A percentile compares a stretch with the other conserved stretches of the same genome.
phyloP scores from a whole-genome alignment of 2,329 filamentous ascomycete species.

The Colletotrichum melonis region DNA sequence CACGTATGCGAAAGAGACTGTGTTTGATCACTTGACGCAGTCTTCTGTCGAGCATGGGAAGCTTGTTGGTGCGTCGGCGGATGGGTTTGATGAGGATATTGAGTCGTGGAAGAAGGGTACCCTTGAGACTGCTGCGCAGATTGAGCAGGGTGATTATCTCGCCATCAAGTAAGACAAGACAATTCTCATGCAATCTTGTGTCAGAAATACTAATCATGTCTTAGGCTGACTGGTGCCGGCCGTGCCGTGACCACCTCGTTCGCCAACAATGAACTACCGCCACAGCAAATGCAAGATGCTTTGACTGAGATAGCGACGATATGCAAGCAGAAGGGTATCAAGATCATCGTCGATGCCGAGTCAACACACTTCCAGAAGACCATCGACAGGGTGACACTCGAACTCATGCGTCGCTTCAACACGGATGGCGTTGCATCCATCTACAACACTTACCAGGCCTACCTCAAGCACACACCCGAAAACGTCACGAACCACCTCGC shows the following conservation, averaged over 20 bases:
- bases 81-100: conserved; percentile 44
- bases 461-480: conserved; percentile 59
- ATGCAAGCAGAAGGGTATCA: conserved; percentile 51
- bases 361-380: conserved; percentile 56
- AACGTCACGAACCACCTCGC: conserved; percentile 58
- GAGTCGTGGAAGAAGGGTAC: conserved; percentile 49
- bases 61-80: not conserved
- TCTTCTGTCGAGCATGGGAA: conserved; percentile 24
- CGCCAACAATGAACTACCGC: conserved; percentile 45
- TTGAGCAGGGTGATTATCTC: conserved; percentile 48
- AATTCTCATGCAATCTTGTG: not conserved
- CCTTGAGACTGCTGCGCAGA: conserved; percentile 44
- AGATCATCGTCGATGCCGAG: conserved; percentile 59
- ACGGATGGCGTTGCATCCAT: conserved; percentile 47
- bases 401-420: conserved; percentile 53
- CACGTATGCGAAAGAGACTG: conserved; percentile 61
- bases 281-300: conserved; percentile 54
- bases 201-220: not conserved
- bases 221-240: conserved; percentile 56
- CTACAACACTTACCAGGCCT: conserved; percentile 67
- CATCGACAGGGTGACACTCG: conserved; percentile 46
- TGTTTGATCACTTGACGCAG: conserved; percentile 51
- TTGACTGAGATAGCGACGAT: conserved; percentile 51
- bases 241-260: conserved; percentile 51
- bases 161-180: conserved; percentile 50